Evolutionary conservation across 2,329 filamentous ascomycete genomes (phyloP).

Genomic region (Aureobasidium sp.): DNA sequence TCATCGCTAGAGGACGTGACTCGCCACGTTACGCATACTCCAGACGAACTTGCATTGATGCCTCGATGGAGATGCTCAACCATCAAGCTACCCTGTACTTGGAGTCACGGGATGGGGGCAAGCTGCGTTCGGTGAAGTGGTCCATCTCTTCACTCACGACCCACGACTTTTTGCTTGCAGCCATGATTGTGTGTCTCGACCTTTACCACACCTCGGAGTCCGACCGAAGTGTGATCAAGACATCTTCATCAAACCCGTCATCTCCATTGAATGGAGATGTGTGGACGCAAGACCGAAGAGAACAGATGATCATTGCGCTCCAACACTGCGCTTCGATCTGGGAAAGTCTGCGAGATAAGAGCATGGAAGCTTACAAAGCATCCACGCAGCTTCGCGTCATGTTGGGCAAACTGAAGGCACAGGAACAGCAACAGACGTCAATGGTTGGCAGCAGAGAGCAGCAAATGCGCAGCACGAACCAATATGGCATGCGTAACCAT

Average conservation of each 20-base stretch:
- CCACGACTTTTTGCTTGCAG: slow-evolving; percentile 77
- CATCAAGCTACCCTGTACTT: slow-evolving; percentile 68
- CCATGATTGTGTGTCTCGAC: slow-evolving; percentile 76
- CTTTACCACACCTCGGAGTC: slow-evolving; percentile 58
- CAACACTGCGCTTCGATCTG: slow-evolving; percentile 70
- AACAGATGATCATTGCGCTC: slow-evolving; percentile 68
- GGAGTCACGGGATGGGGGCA: slow-evolving; percentile 64
- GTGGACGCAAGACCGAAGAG: slow-evolving; percentile 41
- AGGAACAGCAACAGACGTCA: slow-evolving; percentile 24
- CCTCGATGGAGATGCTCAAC: slow-evolving; percentile 70
- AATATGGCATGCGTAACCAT: background rate
- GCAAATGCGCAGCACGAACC: background rate
- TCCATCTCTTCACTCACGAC: slow-evolving; percentile 71
- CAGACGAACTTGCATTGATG: slow-evolving; percentile 73
- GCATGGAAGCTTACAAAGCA: slow-evolving; percentile 86
- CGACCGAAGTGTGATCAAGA: slow-evolving; percentile 29
- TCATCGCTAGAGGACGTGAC: slow-evolving; percentile 66
- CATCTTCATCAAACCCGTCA: slow-evolving; percentile 13
- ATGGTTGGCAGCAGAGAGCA: slow-evolving; percentile 9
- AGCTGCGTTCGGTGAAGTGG: slow-evolving; percentile 65
- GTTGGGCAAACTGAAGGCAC: slow-evolving; percentile 63
- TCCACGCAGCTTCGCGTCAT: slow-evolving; percentile 73
- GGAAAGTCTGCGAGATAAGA: slow-evolving; percentile 65
- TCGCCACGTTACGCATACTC: slow-evolving; percentile 80
- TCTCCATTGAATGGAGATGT: slow-evolving; percentile 25